Base-by-base conservation (phyloP, 2,329 filamentous ascomycete genomes). In the Pseudopithomyces chartarum region DNA sequence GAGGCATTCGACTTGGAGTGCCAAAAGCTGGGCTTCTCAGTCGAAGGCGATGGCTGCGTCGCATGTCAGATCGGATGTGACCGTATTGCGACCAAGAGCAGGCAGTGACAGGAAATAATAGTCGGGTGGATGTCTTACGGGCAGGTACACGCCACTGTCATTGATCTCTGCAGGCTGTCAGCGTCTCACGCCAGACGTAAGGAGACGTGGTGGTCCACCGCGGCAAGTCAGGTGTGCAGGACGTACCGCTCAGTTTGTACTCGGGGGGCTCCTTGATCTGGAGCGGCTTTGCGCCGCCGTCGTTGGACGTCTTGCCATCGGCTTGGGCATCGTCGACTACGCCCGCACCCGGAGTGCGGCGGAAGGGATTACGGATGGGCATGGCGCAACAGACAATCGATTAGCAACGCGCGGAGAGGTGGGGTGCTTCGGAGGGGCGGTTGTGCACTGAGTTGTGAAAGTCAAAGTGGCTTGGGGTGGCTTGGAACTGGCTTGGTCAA, bases 101-200 rank as follows among this genome's bases (percentile, higher is more conserved):
- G 44, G 38, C 36, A 29, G 45, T 12, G 17, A 46, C 17, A 22
- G 44, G 22, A 17, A 34, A 10, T 10, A 6, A 26, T 32, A 2
- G 38, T n/a, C 17, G 15, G 36, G 51, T 22, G 57, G 45, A 39
- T 29, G 36, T 68, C 86, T 78, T 87, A 95, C 92, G 67, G 94
- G 94, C 65, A 98, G 85, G 79, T 96, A 98, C 60, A 97, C 90
- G 64, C 94, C 94, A 75, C 90, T 96, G 78, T 96, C 93, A 73
- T 96, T 96, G 76, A 98, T 95, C 63, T 97, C 94, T 97, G 74
- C 66, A 44, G 34, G 58, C 15, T 45, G 62, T 73, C 62, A 74
- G 71, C 66, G 61, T 71, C 63, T 50, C 32, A 38, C 17, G 17
- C 26, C 22, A 38, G 2, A 39, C 51, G 29, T 52, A 39, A 20